Evolutionary conservation across 2,329 filamentous ascomycete genomes (phyloP).

Genomic region (Curvularia spicifera): DNA sequence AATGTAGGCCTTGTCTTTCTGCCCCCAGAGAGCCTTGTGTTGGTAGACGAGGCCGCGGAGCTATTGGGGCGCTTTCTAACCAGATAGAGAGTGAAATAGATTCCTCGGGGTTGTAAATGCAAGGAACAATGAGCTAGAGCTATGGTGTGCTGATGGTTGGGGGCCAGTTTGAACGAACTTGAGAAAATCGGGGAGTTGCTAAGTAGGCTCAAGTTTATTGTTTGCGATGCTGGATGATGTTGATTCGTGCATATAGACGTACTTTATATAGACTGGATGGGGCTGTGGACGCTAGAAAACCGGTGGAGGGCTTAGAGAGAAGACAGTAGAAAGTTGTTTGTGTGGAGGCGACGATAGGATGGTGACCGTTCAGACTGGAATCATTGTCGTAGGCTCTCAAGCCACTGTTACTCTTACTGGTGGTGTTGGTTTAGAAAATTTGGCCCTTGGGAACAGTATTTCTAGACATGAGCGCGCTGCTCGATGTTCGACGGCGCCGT

Average conservation of each 20-base stretch:
- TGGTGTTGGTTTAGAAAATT: constrained; percentile 21
- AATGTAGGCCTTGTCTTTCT: background rate
- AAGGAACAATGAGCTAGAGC: constrained; percentile 7
- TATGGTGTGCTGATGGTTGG: constrained; percentile 1
- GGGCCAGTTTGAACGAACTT: constrained; percentile 4
- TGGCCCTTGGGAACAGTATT: constrained; percentile 16
- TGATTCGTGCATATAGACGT: background rate
- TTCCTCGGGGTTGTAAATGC: constrained; percentile 2
- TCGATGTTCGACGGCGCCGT: constrained; percentile 3
- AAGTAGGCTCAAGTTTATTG: constrained; percentile 7
- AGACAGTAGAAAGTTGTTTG: constrained; percentile 3
- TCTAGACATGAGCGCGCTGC: background rate
- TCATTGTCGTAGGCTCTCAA: constrained; percentile 29
- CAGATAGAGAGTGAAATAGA: background rate
- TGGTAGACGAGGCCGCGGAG: constrained; percentile 3
- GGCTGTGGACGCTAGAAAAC: constrained; percentile 15
- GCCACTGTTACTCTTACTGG: constrained; percentile 38
- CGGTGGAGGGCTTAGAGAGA: background rate
- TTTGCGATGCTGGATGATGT: constrained; percentile 1
- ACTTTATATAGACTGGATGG: constrained; percentile 25
- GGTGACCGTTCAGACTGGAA: constrained; percentile 25
- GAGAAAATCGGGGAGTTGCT: background rate
- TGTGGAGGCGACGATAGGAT: constrained; percentile 19
- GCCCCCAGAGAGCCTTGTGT: constrained; percentile 1
- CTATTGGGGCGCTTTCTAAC: background rate